These are phyloP conservation scores for Diospyros lotus DNA, from an alignment of 148 eudicot genomes.

Conservation along the genomic window DNA sequence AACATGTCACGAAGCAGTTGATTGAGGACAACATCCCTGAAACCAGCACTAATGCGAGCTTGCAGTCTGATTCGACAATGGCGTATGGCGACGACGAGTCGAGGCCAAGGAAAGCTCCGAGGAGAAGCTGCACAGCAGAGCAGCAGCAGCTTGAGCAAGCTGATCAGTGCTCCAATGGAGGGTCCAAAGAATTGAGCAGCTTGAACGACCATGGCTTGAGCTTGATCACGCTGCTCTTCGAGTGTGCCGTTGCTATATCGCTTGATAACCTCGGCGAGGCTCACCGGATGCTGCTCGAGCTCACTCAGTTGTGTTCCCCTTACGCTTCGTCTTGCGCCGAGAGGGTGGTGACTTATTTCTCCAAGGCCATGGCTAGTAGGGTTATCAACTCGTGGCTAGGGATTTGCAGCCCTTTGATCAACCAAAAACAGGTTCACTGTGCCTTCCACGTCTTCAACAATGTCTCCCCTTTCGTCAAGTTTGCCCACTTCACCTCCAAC, in stretches of 20 bases:
- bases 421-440: slow-evolving; percentile 40
- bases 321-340: slow-evolving; percentile 79
- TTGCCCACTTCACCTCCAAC: slow-evolving; percentile 91
- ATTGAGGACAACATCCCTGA: slow-evolving; percentile 37
- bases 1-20: slow-evolving; percentile 43
- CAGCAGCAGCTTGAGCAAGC: too few relatives aligned
- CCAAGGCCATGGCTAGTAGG: slow-evolving; percentile 92
- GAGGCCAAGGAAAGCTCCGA: slow-evolving; percentile 26
- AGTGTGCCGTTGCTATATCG: slow-evolving; percentile 82
- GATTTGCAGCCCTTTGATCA: neutral
- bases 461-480: slow-evolving; percentile 83
- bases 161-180: neutral
- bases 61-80: slow-evolving; percentile 15
- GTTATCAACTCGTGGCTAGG: slow-evolving; percentile 60
- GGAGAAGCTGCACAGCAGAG: neutral
- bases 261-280: slow-evolving; percentile 68
- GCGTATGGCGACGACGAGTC: slow-evolving; percentile 10
- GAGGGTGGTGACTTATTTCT: slow-evolving; percentile 89
- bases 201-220: slow-evolving; percentile 37
- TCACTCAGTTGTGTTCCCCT: slow-evolving; percentile 76
- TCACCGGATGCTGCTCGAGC: slow-evolving; percentile 65
- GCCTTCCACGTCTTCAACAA: slow-evolving; percentile 93
- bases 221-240: slow-evolving; percentile 69
- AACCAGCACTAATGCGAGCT: slow-evolving; percentile 14
- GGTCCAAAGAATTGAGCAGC: neutral